Evolutionary conservation across 352 stramenopile genomes (phyloP).

Genomic region (Pythium dissotocum): DNA sequence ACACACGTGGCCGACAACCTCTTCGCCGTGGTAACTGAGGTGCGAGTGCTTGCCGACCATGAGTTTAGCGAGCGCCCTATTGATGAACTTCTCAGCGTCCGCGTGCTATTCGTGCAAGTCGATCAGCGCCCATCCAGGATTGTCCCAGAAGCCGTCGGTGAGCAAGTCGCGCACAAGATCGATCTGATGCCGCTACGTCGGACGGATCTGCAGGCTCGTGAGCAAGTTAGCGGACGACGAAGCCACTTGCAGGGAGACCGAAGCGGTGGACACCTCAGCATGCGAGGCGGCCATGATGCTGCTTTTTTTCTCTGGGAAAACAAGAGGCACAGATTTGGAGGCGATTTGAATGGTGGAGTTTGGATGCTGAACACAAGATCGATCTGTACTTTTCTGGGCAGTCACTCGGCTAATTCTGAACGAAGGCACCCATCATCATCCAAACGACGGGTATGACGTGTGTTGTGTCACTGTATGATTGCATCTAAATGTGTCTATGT

Average conservation of each 20-base stretch:
- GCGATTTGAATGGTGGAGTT: too few relatives aligned
- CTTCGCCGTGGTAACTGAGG: background rate
- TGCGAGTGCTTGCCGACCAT: background rate
- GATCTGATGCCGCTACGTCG: background rate
- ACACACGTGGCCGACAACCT: background rate
- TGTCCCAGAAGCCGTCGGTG: background rate
- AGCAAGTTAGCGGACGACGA: background rate
- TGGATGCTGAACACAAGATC: too few relatives aligned
- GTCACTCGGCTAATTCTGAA: too few relatives aligned
- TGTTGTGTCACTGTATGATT: too few relatives aligned
- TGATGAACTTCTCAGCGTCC: background rate
- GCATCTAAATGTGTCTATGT: background rate
- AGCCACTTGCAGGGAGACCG: too few relatives aligned
- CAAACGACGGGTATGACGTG: too few relatives aligned
- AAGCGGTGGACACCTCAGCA: too few relatives aligned
- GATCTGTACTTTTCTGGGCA: too few relatives aligned
- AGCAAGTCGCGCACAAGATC: background rate
- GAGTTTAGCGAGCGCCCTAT: background rate
- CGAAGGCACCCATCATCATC: too few relatives aligned
- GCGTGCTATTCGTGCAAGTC: background rate
- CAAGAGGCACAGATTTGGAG: too few relatives aligned
- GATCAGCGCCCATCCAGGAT: background rate
- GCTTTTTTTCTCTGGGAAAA: too few relatives aligned
- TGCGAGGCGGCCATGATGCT: too few relatives aligned
- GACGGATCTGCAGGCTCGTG: background rate